phyloP scores from a whole-genome alignment of 2,329 filamentous ascomycete genomes.

The Plenodomus biglobosus region DNA sequence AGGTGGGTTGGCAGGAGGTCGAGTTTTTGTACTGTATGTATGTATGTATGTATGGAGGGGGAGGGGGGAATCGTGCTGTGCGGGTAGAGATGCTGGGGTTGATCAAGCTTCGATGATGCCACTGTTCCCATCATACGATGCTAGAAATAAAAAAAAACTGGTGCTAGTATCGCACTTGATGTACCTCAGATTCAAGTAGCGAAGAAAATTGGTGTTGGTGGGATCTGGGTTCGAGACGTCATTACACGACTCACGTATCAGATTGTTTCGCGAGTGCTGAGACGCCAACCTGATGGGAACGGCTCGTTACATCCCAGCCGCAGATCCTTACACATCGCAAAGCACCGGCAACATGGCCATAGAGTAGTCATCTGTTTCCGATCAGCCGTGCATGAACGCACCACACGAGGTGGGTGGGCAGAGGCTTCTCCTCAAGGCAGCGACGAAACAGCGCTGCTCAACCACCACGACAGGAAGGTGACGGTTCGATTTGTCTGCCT shows the following conservation, averaged over 20 bases:
- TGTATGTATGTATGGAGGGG: no score
- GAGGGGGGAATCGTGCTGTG: no score
- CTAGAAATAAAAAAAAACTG: no score
- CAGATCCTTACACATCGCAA: slow-evolving; percentile 7
- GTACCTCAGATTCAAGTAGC: no score
- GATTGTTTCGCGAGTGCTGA: slow-evolving; percentile 29
- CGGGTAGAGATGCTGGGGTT: no score
- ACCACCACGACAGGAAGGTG: slow-evolving; percentile 10
- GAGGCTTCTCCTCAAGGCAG: slow-evolving; percentile 33
- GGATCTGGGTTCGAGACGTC: no score
- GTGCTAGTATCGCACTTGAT: no score
- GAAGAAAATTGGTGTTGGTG: no score
- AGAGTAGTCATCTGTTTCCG: slow-evolving; percentile 1
- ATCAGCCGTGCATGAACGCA: slow-evolving; percentile 15
- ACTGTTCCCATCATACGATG: no score
- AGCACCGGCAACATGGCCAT: slow-evolving; percentile 1
- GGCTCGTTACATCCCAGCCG: slow-evolving; percentile 11
- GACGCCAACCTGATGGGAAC: slow-evolving; percentile 14
- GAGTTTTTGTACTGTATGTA: no score
- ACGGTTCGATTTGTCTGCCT: slow-evolving; percentile 17
- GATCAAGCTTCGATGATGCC: no score
- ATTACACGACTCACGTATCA: slow-evolving; percentile 23
- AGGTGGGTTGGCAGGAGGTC: no score
- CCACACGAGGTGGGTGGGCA: slow-evolving; percentile 12
- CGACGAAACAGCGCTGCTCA: slow-evolving; percentile 23